Evolutionary conservation across 257 asterid species (phyloP), one percentile per base, ranked within the genome.

Genomic region (Nicotiana knightiana): DNA sequence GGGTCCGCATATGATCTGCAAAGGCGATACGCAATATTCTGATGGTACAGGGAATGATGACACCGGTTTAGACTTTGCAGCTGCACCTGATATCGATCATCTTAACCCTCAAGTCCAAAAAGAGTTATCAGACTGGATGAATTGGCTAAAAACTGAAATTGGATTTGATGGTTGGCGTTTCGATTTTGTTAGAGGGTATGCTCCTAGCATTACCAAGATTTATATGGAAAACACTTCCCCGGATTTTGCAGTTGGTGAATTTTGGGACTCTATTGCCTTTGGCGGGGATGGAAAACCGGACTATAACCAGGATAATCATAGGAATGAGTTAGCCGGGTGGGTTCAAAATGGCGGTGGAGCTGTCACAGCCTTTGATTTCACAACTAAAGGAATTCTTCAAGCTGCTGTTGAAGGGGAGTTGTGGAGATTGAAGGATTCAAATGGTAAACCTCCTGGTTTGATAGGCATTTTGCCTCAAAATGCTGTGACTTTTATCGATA

Each of bases 101-200:
- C 90, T 95, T 3, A 95, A 92, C 57, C 85, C 90, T 1, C 86
- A 82, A 30, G 97, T 93, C 0, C 98, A 92, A 37, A 84, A 62
- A 17, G 94, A 93, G 90, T 76, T 93, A 26, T 91, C 98, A 0
- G 94, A 91, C 12, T 95, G 99, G 97, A 89, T 95, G 88, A 92
- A 93, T 59, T 95, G 99, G 99, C 94, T 95, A 79, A 95, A 92
- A 83, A 51, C 84, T 4, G 93, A 93, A 0, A 77, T 95, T 9
- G 96, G 97, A 62, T 95, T 92, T 68, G 92, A 87, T 17, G 99
- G 99, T 0, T 91, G 97, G 97, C 85, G 99, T 59, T 85, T 95
- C 33, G 97, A 92, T 83, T 95, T 89, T 21, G 98, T 88, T 15
- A 86, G 53, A 84, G 99, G 99, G 2, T 95, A 90, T 80, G 82